Base-by-base conservation (phyloP, 192 early-diverging fungal species). In the Linnemannia zychae region DNA sequence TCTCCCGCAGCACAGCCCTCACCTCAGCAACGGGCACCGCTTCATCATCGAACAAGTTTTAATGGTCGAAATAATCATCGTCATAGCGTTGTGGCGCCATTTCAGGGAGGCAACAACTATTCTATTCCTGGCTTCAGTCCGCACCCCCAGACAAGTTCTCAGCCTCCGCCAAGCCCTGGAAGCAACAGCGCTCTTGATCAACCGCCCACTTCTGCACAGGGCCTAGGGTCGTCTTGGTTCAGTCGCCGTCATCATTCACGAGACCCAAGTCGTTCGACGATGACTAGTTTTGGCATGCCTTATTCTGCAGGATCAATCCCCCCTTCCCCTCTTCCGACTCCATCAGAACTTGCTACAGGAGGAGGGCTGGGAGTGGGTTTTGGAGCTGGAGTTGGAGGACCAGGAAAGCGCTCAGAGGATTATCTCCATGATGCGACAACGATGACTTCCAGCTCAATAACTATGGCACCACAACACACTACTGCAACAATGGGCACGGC, bases 21-120 rank as follows among this genome's bases (percentile, higher is more conserved):
- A 31, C 77, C 67, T 2, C 67, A 70, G 48, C 67, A 28, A 33
- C 34, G 24, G 17, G 7, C 49, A 4, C 37, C 36, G 9, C 38
- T 67, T 1, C 28, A 38, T 53, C 48, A 78, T n/a, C 77, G 69
- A 17, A 31, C 49, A 24, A 78, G 77, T 36, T 47, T 48, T 20
- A 49, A 34, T 22, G 71, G 44, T 40, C 34, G 53, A 20, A 40
- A 65, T 69, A 71, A 31, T 24, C 57, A 34, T 53, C 77, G 77
- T 18, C 69, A 36, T 4, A 71, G 68, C 31, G 69, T 78, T 33
- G 31, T 38, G 7, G 77, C 77, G 9, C 77, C 77, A 24, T 78
- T 78, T 18, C 69, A 71, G 38, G 44, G 77, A 15, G 77, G 77
- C 13, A 78, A 78, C 36, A 78, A 78, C 33, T 78, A 78, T 47